phyloP scores from a whole-genome alignment of 805 yeast species.

The Saturnispora besseyi region DNA sequence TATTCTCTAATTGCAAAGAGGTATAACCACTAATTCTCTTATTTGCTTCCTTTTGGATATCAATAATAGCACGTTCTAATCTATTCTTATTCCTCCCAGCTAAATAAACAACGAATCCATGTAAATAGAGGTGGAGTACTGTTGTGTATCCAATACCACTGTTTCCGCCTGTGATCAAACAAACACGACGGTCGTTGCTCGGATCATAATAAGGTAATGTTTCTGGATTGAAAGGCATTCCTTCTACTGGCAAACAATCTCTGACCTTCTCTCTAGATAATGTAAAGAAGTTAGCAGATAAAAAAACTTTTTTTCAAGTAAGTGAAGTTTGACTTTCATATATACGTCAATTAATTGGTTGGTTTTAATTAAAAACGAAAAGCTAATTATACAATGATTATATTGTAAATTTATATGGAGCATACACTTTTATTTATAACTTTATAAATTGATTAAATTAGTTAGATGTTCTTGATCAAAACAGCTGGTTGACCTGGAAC shows the following conservation, averaged over 20 bases:
- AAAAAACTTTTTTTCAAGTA: background rate
- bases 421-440: background rate
- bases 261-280: background rate
- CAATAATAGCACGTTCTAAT: constrained; percentile 48
- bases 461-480: constrained; percentile 52
- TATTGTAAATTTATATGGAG: background rate
- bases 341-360: no score
- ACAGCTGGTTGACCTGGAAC: constrained; percentile 94
- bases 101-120: constrained; percentile 67
- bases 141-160: constrained; percentile 76
- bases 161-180: constrained; percentile 74
- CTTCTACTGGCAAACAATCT: background rate
- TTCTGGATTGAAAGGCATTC: constrained; percentile 31
- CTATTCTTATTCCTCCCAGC: constrained; percentile 59
- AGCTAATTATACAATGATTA: no score
- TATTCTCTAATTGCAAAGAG: constrained; percentile 13
- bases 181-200: constrained; percentile 44
- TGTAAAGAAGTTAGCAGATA: background rate
- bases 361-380: no score
- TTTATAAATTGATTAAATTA: background rate
- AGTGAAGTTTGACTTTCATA: background rate
- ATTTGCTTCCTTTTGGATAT: constrained; percentile 46
- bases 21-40: constrained; percentile 20
- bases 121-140: constrained; percentile 64
- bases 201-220: constrained; percentile 58